These are phyloP conservation scores for Medicago arabica DNA, from an alignment of 306 rosid genomes.

Conservation along the genomic window DNA sequence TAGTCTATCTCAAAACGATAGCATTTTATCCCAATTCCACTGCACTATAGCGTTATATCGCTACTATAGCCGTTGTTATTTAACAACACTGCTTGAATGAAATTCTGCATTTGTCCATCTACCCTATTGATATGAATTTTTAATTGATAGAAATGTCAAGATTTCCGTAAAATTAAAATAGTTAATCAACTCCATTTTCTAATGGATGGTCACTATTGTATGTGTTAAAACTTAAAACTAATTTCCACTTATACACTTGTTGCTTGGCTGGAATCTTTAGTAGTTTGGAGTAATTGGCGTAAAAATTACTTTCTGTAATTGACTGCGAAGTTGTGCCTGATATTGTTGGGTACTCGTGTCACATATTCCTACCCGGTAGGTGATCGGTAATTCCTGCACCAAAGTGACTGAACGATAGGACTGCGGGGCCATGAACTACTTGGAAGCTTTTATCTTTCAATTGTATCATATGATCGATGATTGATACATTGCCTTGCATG, in stretches of 20 bases:
- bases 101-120: not conserved
- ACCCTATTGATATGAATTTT: not conserved
- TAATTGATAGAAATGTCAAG: not conserved
- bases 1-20: no score
- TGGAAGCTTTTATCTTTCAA: no score
- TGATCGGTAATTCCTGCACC: no score
- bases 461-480: no score
- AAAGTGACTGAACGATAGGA: no score
- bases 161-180: not conserved
- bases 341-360: no score
- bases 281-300: constrained; percentile 12
- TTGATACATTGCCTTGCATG: no score
- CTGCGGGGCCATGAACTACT: no score
- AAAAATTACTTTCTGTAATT: not conserved
- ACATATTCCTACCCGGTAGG: not conserved
- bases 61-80: no score
- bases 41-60: no score
- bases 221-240: not conserved
- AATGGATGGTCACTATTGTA: not conserved
- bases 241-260: not conserved
- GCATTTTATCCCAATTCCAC: not conserved
- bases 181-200: constrained; percentile 15
- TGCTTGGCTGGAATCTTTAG: constrained; percentile 17
- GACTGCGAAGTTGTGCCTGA: not conserved
- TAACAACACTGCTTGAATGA: not conserved